Conservation (phyloP, 768 basidiomycete genomes). For the Boletellus emodensis region DNA sequence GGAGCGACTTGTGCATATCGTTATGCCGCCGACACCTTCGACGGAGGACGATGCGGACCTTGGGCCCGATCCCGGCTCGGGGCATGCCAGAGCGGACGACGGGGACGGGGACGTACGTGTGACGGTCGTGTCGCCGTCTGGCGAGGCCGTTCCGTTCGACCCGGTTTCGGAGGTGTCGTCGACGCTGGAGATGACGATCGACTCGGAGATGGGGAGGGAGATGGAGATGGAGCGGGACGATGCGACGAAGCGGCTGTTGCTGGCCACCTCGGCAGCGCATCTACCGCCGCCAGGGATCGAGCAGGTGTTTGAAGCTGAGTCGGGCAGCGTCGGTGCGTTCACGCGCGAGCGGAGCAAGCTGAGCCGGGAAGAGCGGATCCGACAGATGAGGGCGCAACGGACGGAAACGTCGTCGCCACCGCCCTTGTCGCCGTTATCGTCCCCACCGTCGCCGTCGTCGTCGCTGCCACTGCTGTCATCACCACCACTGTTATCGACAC, state of each 20-base stretch:
- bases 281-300: constrained; percentile 67
- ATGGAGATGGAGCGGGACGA: constrained; percentile 35
- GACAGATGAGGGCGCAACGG: constrained; percentile 42
- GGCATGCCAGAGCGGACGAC: neutral
- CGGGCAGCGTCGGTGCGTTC: constrained; percentile 34
- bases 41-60: constrained; percentile 49
- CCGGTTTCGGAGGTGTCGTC: neutral
- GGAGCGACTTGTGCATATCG: constrained; percentile 54
- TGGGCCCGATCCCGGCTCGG: constrained; percentile 19
- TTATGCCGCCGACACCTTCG: constrained; percentile 41
- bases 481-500: neutral
- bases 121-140: neutral
- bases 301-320: constrained; percentile 78
- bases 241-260: constrained; percentile 51
- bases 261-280: constrained; percentile 47
- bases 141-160: neutral
- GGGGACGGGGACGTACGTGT: neutral
- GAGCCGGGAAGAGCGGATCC: constrained; percentile 72
- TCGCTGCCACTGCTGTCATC: neutral
- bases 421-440: neutral
- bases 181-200: too few species aligned
- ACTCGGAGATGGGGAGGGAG: too few species aligned
- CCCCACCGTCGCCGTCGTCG: neutral
- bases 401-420: neutral
- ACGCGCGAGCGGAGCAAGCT: constrained; percentile 60